A percentile compares a stretch with the other conserved stretches of the same genome.
Conservation (phyloP, 2,329 filamentous ascomycete species). For the Aspergillus pseudotamarii region DNA sequence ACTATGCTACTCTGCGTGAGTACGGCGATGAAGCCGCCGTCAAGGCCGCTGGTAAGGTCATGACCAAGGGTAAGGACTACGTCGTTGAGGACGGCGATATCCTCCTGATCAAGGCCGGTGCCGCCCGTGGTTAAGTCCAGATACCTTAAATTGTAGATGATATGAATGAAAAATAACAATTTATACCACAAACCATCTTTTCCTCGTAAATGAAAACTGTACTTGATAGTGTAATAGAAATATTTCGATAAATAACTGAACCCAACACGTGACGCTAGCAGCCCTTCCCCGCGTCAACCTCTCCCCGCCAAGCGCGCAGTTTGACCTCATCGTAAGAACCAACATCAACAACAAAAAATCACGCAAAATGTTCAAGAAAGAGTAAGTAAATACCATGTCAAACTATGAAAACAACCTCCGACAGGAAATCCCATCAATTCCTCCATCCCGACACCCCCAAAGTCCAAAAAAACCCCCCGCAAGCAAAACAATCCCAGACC, state of each 20-base stretch:
- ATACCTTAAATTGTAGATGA: constrained; percentile 1
- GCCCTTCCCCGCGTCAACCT: constrained; percentile 18
- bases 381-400: constrained; percentile 57
- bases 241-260: not conserved
- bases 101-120: constrained; percentile 76
- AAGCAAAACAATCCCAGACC: not conserved
- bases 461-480: not conserved
- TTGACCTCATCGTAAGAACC: not conserved
- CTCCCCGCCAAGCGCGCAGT: not conserved
- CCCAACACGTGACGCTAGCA: not conserved
- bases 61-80: constrained; percentile 99
- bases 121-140: constrained; percentile 47
- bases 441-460: not conserved
- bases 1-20: constrained; percentile 79
- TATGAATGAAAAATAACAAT: constrained; percentile 7
- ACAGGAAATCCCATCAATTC: not conserved
- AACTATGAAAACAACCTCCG: not conserved
- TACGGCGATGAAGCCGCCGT: constrained; percentile 84
- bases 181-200: not conserved
- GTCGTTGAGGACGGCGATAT: constrained; percentile 60
- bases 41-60: constrained; percentile 91
- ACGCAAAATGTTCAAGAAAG: constrained; percentile 83
- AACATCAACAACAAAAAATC: constrained; percentile 3
- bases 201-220: not conserved
- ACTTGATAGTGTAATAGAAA: not conserved